Evolutionary conservation across 305 asterid species (phyloP).

Genomic region (Fraxinus ornus): DNA sequence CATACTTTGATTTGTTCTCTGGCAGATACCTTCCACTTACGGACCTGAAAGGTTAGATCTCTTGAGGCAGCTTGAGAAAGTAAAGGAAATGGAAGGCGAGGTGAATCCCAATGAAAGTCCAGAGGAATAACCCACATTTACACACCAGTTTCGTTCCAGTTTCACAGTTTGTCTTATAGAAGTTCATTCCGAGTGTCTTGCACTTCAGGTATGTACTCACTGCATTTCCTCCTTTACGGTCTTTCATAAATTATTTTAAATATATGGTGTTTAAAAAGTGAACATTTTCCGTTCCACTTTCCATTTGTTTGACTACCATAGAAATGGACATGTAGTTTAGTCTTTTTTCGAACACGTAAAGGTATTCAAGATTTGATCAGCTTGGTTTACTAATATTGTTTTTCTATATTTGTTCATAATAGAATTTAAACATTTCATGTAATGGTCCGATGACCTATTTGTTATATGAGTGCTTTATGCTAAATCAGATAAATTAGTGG

Average conservation of each 20-base stretch:
- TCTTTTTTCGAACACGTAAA: background rate
- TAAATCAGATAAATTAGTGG: background rate
- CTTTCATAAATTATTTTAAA: conserved; percentile 58
- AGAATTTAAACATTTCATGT: background rate
- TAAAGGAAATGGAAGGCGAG: conserved; percentile 80
- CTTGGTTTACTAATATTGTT: background rate
- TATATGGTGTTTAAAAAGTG: conserved; percentile 49
- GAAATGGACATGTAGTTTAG: conserved; percentile 43
- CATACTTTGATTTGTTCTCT: conserved; percentile 11
- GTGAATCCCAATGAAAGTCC: conserved; percentile 44
- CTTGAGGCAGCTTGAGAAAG: conserved; percentile 83
- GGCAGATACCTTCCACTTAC: conserved; percentile 53
- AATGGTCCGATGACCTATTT: background rate
- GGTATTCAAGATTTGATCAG: background rate
- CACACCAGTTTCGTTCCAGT: background rate
- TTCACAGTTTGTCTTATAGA: conserved; percentile 36
- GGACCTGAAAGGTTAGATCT: conserved; percentile 50
- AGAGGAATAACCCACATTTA: conserved; percentile 36
- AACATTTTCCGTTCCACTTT: background rate
- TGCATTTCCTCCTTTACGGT: conserved; percentile 71
- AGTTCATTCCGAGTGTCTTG: conserved; percentile 79
- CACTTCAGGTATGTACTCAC: conserved; percentile 67
- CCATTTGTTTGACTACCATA: conserved; percentile 46
- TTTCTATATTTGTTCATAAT: background rate
- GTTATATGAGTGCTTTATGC: background rate